Evolutionary conservation across 1,284 basidiomycete genomes (phyloP).

Genomic region (Fomes fomentarius): DNA sequence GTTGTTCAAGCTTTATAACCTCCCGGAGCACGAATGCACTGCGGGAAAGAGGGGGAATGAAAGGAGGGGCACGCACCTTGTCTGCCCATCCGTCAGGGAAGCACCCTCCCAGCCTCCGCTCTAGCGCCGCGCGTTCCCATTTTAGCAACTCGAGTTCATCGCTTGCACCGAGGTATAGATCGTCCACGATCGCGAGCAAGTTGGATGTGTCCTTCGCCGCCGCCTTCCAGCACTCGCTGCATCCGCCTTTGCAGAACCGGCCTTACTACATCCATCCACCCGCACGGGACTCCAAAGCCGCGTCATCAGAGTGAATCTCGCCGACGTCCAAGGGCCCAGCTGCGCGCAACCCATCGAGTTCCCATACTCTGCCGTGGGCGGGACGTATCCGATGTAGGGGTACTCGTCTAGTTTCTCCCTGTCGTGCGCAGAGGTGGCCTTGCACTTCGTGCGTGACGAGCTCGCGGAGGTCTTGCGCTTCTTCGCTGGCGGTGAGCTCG

Average conservation of each 20-base stretch:
- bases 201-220: conserved; percentile 52
- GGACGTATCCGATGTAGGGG: conserved; percentile 69
- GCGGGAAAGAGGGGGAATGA: background rate
- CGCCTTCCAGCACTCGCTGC: conserved; percentile 52
- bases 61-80: conserved; percentile 35
- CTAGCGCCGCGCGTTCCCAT: conserved; percentile 47
- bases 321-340: conserved; percentile 62
- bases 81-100: conserved; percentile 42
- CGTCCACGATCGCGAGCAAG: conserved; percentile 61
- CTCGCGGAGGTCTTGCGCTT: conserved; percentile 37
- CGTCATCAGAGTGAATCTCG: conserved; percentile 40
- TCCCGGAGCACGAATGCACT: background rate
- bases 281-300: conserved; percentile 18
- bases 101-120: conserved; percentile 44
- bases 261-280: conserved; percentile 63
- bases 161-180: conserved; percentile 48
- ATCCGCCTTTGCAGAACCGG: conserved; percentile 63
- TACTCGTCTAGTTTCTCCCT: conserved; percentile 58
- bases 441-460: conserved; percentile 29
- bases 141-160: conserved; percentile 58
- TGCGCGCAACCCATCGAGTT: conserved; percentile 46
- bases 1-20: no score
- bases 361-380: conserved; percentile 63
- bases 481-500: conserved; percentile 41
- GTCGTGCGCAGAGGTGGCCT: conserved; percentile 24